Evolutionary conservation across 208 protist species (phyloP).

Genomic region (Leishmania lainsoni): DNA sequence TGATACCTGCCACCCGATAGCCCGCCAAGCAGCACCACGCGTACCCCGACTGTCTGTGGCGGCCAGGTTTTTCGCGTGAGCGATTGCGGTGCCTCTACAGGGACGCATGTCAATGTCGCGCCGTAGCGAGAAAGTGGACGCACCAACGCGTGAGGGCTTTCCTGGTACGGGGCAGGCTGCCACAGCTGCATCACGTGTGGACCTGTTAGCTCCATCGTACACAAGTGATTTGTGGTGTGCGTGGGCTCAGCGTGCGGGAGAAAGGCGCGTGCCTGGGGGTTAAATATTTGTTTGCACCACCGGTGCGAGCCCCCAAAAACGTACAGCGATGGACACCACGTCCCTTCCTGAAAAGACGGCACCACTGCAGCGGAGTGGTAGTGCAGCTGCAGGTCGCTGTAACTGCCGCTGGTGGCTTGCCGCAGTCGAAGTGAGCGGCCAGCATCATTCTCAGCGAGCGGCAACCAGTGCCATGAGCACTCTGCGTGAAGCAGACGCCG

Average conservation of each 20-base stretch:
- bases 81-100: conserved; percentile 5
- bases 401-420: conserved; percentile 29
- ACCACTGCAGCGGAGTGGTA: conserved; percentile 49
- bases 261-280: conserved; percentile 36
- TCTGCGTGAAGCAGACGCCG: conserved; percentile 32
- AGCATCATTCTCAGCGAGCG: conserved; percentile 38
- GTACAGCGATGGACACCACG: conserved; percentile 35
- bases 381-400: conserved; percentile 50
- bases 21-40: conserved; percentile 33
- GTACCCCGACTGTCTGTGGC: conserved; percentile 11
- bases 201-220: conserved; percentile 43
- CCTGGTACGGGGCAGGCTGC: conserved; percentile 49
- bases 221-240: conserved; percentile 24
- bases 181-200: conserved; percentile 38
- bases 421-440: conserved; percentile 22
- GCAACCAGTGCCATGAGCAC: conserved; percentile 64
- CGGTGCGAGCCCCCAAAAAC: conserved; percentile 48
- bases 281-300: conserved; percentile 38
- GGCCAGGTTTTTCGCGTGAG: neutral
- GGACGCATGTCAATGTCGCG: conserved; percentile 41
- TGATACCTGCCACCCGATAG: conserved; percentile 30
- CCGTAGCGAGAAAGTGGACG: conserved; percentile 53
- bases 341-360: conserved; percentile 19
- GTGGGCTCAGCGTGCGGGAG: conserved; percentile 34
- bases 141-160: conserved; percentile 52